Evolutionary conservation across 352 stramenopile species (phyloP), one percentile per base, ranked within the genome.

Genomic region (Phytophthora pini): DNA sequence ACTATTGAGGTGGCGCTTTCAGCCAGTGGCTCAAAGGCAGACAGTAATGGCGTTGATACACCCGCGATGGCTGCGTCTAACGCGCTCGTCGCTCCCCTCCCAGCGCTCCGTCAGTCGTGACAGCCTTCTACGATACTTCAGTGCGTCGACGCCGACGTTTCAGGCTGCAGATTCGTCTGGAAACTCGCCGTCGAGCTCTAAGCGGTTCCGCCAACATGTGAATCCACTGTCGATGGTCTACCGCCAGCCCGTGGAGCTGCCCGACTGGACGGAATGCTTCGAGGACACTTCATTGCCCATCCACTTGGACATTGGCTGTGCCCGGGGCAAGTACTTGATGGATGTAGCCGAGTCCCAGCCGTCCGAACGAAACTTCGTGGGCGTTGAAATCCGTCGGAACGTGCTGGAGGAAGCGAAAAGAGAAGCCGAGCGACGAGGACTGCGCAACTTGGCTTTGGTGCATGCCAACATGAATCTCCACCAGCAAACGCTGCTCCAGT

Each of bases 381-480:
- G 88, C 59, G 81, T 96, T 0, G 88, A 96, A 71, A 96, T 96
- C 68, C 87, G 88, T 5, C 71, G 90, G 67, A 88, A 83, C 36
- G 80, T 96, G 27, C 55, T 96, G 27, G 60, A 84, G 36, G 82
- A 92, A 47, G 87, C 87, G 4, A 69, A 68, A 3, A 52, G 65
- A 11, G 84, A 93, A 49, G 72, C 76, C 0, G 29, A 71, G 48
- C 69, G 57, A 5, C 77, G 76, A 20, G 61, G 65, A 4, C 69
- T 94, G n/a, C 31, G 56, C 15, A 96, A 96, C 65, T 66, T 93
- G 32, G 75, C 78, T 10, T 84, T 95, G 34, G 36, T 96, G 10
- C 87, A 95, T 53, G 88, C 81, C 39, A 96, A 94, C 69, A 94
- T 96, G 79, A 96, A 95, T 65, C 63, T 92, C 44, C 88, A 96